Percentiles rank a stretch among this genome's conserved stretches.
phyloP scores from a whole-genome alignment of 2,329 filamentous ascomycete species.

The Chaetomium olivaceum region DNA sequence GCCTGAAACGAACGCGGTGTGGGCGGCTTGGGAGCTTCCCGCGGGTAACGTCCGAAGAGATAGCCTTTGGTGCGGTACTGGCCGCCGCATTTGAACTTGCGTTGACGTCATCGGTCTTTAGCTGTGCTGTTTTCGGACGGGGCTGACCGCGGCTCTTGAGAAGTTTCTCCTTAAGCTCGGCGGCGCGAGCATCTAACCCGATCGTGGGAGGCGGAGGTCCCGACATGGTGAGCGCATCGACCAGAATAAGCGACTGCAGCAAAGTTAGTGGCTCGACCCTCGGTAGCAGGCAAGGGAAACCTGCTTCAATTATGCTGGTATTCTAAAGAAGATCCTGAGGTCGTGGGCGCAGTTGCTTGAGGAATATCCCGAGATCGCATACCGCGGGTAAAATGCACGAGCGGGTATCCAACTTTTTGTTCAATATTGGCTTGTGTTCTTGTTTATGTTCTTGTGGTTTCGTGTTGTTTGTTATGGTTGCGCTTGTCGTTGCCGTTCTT shows the following conservation, averaged over 20 bases:
- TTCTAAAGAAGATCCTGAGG: background rate
- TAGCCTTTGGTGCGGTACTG: background rate
- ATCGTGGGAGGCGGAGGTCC: conserved; percentile 9
- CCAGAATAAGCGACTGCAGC: background rate
- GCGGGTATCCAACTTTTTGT: background rate
- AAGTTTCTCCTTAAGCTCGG: conserved; percentile 33
- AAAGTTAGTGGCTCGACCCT: background rate
- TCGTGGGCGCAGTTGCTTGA: background rate
- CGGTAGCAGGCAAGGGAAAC: background rate
- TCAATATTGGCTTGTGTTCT: background rate
- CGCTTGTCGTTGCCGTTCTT: background rate
- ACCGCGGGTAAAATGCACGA: background rate
- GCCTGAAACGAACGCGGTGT: conserved; percentile 19
- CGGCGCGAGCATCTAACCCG: conserved; percentile 29
- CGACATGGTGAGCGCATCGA: conserved; percentile 7
- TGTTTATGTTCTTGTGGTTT: too few species aligned
- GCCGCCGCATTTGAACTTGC: background rate
- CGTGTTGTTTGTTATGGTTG: background rate
- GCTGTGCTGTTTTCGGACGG: conserved; percentile 6
- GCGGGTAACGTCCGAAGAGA: conserved; percentile 7
- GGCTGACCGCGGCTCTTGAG: conserved; percentile 23
- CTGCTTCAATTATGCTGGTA: background rate
- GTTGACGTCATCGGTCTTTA: background rate
- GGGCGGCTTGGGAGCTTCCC: conserved; percentile 7
- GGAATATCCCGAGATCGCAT: background rate